Percentiles rank a stretch among this genome's conserved stretches.
Evolutionary conservation across 805 yeast species (phyloP).

Genomic region (Tetrapisispora pingtungensis): DNA sequence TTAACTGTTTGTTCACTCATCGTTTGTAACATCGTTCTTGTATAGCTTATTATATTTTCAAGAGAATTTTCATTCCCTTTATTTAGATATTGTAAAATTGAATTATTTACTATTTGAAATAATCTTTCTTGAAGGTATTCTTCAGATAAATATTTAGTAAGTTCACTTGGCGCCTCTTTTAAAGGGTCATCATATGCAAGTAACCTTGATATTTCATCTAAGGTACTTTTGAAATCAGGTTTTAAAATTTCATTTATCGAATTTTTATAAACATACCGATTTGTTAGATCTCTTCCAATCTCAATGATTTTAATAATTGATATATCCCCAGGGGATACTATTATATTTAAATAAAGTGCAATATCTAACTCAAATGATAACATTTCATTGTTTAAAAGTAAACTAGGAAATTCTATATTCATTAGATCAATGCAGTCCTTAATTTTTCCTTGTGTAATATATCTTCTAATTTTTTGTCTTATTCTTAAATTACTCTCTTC

Average conservation of each 20-base stretch:
- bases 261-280: constrained; percentile 15
- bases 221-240: constrained; percentile 25
- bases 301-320: constrained; percentile 12
- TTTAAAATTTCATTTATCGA: constrained; percentile 15
- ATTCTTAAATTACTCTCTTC: constrained; percentile 31
- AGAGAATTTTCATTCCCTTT: constrained; percentile 35
- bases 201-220: constrained; percentile 40
- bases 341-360: constrained; percentile 18
- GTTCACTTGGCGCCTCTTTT: constrained; percentile 27
- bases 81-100: constrained; percentile 35
- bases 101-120: constrained; percentile 27
- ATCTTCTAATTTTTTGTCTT: constrained; percentile 38
- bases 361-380: constrained; percentile 22
- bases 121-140: constrained; percentile 25
- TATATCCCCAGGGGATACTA: constrained; percentile 7
- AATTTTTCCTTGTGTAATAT: constrained; percentile 37
- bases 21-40: constrained; percentile 30
- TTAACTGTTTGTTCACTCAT: constrained; percentile 12
- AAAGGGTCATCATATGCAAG: constrained; percentile 46
- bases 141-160: constrained; percentile 15
- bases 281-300: constrained; percentile 20
- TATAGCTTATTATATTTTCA: constrained; percentile 36
- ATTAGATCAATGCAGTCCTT: constrained; percentile 35
- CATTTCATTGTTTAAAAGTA: constrained; percentile 2
- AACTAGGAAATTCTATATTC: constrained; percentile 19